Percentiles rank a stretch among this genome's conserved stretches.
phyloP scores from a whole-genome alignment of 176 grass and related monocot species.

The Thalia dealbata region DNA sequence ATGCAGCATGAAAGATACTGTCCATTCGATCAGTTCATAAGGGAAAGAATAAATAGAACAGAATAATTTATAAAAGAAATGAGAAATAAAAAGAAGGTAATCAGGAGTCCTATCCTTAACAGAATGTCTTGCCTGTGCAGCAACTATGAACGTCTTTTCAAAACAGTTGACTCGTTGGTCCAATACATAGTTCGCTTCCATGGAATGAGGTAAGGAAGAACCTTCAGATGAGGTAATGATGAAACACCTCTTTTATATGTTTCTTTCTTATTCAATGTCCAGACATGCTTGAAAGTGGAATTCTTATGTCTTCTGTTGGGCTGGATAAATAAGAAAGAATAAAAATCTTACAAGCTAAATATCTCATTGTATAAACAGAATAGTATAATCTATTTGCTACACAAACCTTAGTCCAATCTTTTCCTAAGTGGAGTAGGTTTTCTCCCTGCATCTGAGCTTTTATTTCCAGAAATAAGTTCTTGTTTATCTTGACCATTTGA shows the following conservation, averaged over 20 bases:
- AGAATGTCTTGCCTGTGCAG: conserved; percentile 54
- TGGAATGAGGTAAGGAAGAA: conserved; percentile 71
- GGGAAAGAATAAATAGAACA: conserved; percentile 13
- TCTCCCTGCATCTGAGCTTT: conserved; percentile 61
- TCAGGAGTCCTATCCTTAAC: background rate
- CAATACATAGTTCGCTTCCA: conserved; percentile 77
- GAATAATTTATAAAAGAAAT: conserved; percentile 2
- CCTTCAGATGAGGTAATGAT: conserved; percentile 30
- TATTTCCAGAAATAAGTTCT: conserved; percentile 33
- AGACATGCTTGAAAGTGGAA: conserved; percentile 55
- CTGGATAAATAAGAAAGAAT: conserved; percentile 29
- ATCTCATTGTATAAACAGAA: no score
- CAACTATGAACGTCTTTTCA: conserved; percentile 35
- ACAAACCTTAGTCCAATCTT: conserved; percentile 51
- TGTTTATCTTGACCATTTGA: conserved; percentile 40
- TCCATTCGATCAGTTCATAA: no score
- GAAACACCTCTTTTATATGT: conserved; percentile 36
- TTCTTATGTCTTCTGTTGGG: conserved; percentile 39
- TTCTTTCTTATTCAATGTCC: conserved; percentile 63
- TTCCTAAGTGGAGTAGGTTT: conserved; percentile 29
- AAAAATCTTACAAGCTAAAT: no score
- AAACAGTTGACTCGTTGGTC: conserved; percentile 29
- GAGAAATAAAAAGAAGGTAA: background rate
- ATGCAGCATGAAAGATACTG: no score
- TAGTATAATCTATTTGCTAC: background rate